phyloP scores from a whole-genome alignment of 1,284 basidiomycete species.

The Exobasidium rhododendri region DNA sequence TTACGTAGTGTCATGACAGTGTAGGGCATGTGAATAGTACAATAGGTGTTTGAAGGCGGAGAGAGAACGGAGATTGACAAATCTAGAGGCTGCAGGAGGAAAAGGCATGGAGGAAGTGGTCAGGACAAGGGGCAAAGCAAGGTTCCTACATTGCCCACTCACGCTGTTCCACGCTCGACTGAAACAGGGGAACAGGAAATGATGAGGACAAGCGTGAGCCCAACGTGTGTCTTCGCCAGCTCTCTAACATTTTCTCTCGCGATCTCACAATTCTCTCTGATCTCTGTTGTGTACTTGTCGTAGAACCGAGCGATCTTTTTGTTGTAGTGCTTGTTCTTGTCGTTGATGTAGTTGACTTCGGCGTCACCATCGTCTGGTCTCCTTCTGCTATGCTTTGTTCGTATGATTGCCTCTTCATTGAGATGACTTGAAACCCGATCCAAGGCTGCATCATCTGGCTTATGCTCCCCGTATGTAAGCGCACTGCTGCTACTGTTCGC shows the following conservation, averaged over 20 bases:
- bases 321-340: slow-evolving; percentile 95
- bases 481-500: slow-evolving; percentile 59
- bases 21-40: too few relatives aligned
- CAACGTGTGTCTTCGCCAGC: not conserved
- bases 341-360: slow-evolving; percentile 98
- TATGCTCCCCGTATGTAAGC: slow-evolving; percentile 81
- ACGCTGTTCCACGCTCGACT: slow-evolving; percentile 31
- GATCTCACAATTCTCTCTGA: slow-evolving; percentile 41
- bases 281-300: slow-evolving; percentile 90
- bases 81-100: not conserved
- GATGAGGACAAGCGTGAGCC: not conserved
- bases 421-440: slow-evolving; percentile 87
- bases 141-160: too few relatives aligned
- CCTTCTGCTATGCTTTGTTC: slow-evolving; percentile 73
- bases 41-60: too few relatives aligned
- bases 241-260: slow-evolving; percentile 2
- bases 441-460: slow-evolving; percentile 88
- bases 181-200: not conserved
- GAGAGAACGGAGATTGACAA: not conserved
- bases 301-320: slow-evolving; percentile 97
- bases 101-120: too few relatives aligned
- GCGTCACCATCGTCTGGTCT: slow-evolving; percentile 84
- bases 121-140: too few relatives aligned
- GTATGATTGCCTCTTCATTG: slow-evolving; percentile 72
- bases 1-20: too few relatives aligned